Percentiles rank a stretch among this genome's conserved stretches.
Conservation (phyloP, 2,329 filamentous ascomycete species). For the Penicillium sp. region DNA sequence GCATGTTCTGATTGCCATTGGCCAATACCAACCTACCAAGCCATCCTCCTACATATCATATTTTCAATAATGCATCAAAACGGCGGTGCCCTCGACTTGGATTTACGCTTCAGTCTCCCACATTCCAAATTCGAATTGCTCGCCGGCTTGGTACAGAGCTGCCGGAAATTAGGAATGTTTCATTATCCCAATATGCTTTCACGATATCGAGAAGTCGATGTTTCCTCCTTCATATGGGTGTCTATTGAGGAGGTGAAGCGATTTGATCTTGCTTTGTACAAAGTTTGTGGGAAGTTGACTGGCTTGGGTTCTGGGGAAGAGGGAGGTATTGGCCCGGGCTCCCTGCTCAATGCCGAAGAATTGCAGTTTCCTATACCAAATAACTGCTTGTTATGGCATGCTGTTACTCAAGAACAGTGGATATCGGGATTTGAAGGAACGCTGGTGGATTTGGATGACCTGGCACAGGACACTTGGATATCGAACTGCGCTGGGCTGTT, state of each 20-base stretch:
- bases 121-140: constrained; percentile 19
- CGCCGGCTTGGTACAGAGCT: constrained; percentile 26
- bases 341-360: constrained; percentile 12
- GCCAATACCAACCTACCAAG: constrained; percentile 37
- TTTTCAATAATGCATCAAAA: constrained; percentile 21
- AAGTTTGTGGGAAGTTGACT: constrained; percentile 14
- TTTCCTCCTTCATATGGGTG: constrained; percentile 23
- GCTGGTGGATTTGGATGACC: not conserved
- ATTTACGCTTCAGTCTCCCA: constrained; percentile 14
- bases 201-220: constrained; percentile 9
- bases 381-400: constrained; percentile 17
- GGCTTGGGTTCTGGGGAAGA: not conserved
- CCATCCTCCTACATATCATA: constrained; percentile 34
- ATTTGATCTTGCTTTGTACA: constrained; percentile 32
- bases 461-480: constrained; percentile 11
- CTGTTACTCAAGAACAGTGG: constrained; percentile 11
- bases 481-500: constrained; percentile 9
- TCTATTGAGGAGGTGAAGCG: constrained; percentile 33
- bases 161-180: constrained; percentile 30
- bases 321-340: not conserved
- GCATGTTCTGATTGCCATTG: constrained; percentile 18
- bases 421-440: not conserved
- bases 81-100: constrained; percentile 5
- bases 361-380: constrained; percentile 23
- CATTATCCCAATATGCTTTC: constrained; percentile 31